A percentile compares a stretch with the other conserved stretches of the same genome.
Conservation (phyloP, 768 basidiomycete species). For the Dioszegia hungarica region DNA sequence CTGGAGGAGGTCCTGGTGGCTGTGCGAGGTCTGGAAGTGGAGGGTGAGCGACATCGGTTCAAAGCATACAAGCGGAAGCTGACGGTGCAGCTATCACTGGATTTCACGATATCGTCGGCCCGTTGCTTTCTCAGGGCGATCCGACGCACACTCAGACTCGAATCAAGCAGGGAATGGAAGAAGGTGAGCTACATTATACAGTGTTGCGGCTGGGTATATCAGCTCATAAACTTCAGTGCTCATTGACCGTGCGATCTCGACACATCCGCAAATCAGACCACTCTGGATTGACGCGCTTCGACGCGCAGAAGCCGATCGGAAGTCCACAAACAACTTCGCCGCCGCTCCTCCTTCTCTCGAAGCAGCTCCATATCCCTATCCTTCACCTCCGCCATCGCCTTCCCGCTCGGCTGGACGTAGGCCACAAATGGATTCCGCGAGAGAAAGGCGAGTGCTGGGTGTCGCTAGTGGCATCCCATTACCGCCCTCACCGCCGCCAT, state of each 20-base stretch:
- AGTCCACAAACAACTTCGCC: no score
- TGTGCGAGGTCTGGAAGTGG: conserved; percentile 22
- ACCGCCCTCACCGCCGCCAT: conserved; percentile 16
- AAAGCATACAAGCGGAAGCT: not conserved
- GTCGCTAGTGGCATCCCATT: conserved; percentile 26
- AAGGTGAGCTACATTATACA: conserved; percentile 6
- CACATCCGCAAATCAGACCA: conserved; percentile 23
- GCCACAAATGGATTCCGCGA: no score
- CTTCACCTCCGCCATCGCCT: not conserved
- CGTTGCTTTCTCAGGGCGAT: conserved; percentile 4
- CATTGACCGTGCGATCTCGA: conserved; percentile 23
- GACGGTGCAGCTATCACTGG: not conserved
- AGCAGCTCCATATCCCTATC: not conserved
- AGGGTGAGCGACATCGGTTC: conserved; percentile 15
- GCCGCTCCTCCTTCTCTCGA: no score
- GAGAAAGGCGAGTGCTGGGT: not conserved
- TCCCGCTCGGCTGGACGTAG: no score
- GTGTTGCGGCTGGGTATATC: no score
- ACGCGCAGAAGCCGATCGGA: not conserved
- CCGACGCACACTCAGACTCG: not conserved
- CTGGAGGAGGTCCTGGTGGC: conserved; percentile 3
- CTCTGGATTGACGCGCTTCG: conserved; percentile 17
- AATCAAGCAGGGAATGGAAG: conserved; percentile 13
- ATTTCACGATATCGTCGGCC: not conserved
- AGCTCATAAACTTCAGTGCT: conserved; percentile 18